These are phyloP conservation scores for Telfairia occidentalis DNA, from an alignment of 331 rosid species.

Conservation along the genomic window DNA sequence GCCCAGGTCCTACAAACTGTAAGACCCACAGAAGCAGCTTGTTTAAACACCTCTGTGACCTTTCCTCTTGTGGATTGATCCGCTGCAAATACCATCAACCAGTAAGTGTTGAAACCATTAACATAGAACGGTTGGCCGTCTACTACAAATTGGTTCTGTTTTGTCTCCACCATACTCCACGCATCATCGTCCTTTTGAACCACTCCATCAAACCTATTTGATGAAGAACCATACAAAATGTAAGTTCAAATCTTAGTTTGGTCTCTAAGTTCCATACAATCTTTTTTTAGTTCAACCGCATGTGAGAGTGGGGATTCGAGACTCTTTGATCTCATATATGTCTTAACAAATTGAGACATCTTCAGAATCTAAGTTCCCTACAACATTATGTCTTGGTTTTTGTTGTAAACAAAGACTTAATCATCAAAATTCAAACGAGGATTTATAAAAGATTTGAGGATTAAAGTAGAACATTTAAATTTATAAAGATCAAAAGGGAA, in stretches of 20 bases:
- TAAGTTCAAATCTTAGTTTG: background rate
- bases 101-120: conserved; percentile 91
- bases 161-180: conserved; percentile 72
- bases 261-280: background rate
- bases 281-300: no score
- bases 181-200: conserved; percentile 28
- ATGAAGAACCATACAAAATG: background rate
- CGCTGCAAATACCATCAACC: conserved; percentile 90
- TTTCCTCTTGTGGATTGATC: conserved; percentile 88
- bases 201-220: conserved; percentile 29
- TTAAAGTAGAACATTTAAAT: background rate
- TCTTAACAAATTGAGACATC: no score
- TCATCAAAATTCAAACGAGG: background rate
- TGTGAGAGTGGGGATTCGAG: no score
- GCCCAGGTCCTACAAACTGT: conserved; percentile 97
- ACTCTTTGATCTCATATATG: no score
- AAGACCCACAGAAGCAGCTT: conserved; percentile 66
- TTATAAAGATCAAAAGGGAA: background rate
- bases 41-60: conserved; percentile 63
- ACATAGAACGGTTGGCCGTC: conserved; percentile 69
- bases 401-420: background rate
- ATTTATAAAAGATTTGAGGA: background rate
- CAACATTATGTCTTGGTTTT: no score
- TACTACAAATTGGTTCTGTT: conserved; percentile 77
- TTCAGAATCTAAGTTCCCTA: no score